Evolutionary conservation across 2,329 filamentous ascomycete genomes (phyloP), one percentile per base, ranked within the genome.

Genomic region (Lasiodiplodia sp.): DNA sequence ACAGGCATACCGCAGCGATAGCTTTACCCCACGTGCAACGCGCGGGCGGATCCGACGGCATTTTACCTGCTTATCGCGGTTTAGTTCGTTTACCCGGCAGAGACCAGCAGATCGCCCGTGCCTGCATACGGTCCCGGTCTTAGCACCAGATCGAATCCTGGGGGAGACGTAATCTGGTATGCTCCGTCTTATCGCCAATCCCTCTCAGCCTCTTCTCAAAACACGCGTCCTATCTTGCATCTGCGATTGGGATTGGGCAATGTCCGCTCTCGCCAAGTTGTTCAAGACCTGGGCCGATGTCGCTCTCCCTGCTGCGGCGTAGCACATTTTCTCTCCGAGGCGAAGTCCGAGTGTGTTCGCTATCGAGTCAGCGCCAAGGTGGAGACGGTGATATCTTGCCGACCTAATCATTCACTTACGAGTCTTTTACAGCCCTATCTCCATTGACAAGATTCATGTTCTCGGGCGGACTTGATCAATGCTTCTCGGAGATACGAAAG

Each of bases 41-140:
- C 16, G 14, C 58, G 60, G 60, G 60, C 60, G 60, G 47, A 47
- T 12, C 60, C 60, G 60, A 38, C 31, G 44, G 25, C 7, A 37
- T 14, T 64, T 52, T 23, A 64, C 60, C 60, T 64, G 60, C 60
- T 52, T 51, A 64, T 64, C 60, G 60, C 25, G 44, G 60, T n/a
- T 12, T 64, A 64, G 60, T 25, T 31, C 14, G 58, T 49, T 62
- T 62, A 11, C 28, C 56, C 34, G 56, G 34, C 38, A 34, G 25
- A 51, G 40, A 16, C 58, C 58, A 52, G 18, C 31, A 52, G 60
- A 64, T 64, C 60, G 60, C 60, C 60, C 47, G 60, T 64, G 44
- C 60, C 60, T 64, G 44, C 60, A 64, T 64, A 25, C 28, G 37
- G 11, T 44, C 40, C 40, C 58, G 58, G 40, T 16, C 18, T 10